These are phyloP conservation scores for Mucor piriformis DNA, from an alignment of 371 early-diverging fungal genomes.

Conservation along the genomic window DNA sequence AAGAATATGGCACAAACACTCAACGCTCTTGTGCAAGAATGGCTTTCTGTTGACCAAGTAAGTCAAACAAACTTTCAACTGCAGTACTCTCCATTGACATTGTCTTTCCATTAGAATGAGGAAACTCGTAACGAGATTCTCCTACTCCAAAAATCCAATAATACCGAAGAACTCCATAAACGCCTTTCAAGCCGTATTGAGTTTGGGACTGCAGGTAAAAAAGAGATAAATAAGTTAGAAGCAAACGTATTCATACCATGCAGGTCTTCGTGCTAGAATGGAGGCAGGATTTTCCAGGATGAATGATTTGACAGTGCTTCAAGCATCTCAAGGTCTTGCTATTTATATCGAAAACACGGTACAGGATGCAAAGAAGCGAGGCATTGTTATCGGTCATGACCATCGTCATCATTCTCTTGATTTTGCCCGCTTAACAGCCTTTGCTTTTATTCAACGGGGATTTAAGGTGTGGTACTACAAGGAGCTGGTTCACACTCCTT, in stretches of 20 bases:
- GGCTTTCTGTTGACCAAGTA: slow-evolving; percentile 75
- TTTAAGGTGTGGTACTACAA: slow-evolving; percentile 84
- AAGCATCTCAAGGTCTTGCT: slow-evolving; percentile 81
- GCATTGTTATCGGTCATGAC: slow-evolving; percentile 95
- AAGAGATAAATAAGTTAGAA: neutral
- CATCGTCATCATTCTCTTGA: slow-evolving; percentile 87
- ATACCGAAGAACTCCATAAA: slow-evolving; percentile 62
- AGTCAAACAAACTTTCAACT: neutral
- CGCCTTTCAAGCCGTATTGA: slow-evolving; percentile 78
- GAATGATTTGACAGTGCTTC: slow-evolving; percentile 93
- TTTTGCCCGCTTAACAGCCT: slow-evolving; percentile 88
- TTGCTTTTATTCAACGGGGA: slow-evolving; percentile 80
- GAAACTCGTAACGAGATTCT: slow-evolving; percentile 69
- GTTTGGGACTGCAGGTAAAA: slow-evolving; percentile 87
- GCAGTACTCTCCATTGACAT: neutral
- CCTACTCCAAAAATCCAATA: slow-evolving; percentile 50
- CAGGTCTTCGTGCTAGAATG: slow-evolving; percentile 91
- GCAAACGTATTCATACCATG: neutral
- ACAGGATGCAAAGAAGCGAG: slow-evolving; percentile 58
- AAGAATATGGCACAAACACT: slow-evolving; percentile 12
- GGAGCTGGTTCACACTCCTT: slow-evolving; percentile 83
- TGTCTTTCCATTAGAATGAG: slow-evolving; percentile 56
- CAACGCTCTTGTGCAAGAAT: slow-evolving; percentile 53
- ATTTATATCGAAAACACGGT: slow-evolving; percentile 61
- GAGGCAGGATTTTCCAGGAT: slow-evolving; percentile 95